These are phyloP conservation scores for Xanthoconium stramineum DNA, from an alignment of 768 basidiomycete genomes.

Conservation along the genomic window DNA sequence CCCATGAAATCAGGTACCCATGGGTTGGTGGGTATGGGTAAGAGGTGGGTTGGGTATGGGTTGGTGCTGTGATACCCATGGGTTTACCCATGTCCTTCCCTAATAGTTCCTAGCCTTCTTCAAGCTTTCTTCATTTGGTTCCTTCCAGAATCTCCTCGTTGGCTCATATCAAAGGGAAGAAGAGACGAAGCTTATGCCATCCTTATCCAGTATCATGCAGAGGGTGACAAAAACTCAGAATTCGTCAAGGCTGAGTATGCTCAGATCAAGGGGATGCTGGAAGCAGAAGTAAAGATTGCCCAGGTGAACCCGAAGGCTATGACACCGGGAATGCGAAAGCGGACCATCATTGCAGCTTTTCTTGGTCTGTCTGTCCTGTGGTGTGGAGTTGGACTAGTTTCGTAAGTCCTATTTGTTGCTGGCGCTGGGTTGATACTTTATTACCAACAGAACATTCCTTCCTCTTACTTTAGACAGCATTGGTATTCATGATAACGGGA, in stretches of 20 bases:
- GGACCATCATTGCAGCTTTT: constrained; percentile 5
- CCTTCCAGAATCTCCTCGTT: constrained; percentile 62
- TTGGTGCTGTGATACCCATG: too few species aligned
- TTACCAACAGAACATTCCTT: too few species aligned
- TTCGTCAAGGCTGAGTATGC: neutral
- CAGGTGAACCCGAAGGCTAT: neutral
- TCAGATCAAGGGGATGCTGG: too few species aligned
- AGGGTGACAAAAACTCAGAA: constrained; percentile 18
- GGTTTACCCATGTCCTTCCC: too few species aligned
- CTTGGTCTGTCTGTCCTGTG: constrained; percentile 13
- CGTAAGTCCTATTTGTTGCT: neutral
- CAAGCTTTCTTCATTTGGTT: constrained; percentile 54
- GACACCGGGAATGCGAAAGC: neutral
- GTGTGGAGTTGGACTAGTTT: constrained; percentile 3
- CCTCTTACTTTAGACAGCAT: too few species aligned
- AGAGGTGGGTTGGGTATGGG: too few species aligned
- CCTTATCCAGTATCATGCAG: neutral
- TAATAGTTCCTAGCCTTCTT: constrained; percentile 45
- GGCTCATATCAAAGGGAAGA: constrained; percentile 58
- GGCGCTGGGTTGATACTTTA: neutral
- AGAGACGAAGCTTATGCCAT: constrained; percentile 41
- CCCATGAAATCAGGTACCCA: too few species aligned
- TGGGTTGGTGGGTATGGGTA: too few species aligned
- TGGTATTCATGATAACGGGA: too few species aligned
- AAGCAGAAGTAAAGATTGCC: neutral